phyloP scores from a whole-genome alignment of 352 stramenopile genomes.

The Plasmopara muralis region DNA sequence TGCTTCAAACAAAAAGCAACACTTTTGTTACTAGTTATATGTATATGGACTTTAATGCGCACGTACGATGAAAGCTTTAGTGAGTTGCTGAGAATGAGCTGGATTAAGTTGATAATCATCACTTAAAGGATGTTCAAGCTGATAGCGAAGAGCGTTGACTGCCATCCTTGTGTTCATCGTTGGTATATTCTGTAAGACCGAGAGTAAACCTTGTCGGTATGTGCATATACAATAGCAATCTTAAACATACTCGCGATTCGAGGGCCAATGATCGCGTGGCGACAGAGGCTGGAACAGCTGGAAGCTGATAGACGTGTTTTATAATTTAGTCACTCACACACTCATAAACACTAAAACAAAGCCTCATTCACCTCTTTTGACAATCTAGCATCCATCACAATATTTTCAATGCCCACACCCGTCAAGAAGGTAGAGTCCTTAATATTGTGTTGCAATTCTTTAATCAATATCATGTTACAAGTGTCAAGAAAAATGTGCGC shows the following conservation, averaged over 20 bases:
- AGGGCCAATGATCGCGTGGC: constrained; percentile 44
- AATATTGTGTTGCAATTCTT: constrained; percentile 34
- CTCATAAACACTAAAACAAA: not conserved
- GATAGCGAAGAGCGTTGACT: constrained; percentile 66
- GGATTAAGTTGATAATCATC: constrained; percentile 58
- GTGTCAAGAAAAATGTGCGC: not conserved
- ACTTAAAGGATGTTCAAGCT: constrained; percentile 73
- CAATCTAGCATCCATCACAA: constrained; percentile 23
- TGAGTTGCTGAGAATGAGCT: constrained; percentile 39
- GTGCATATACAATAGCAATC: not conserved
- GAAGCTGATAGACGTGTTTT: constrained; percentile 15
- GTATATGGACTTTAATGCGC: not conserved
- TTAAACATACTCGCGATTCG: constrained; percentile 21
- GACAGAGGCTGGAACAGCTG: constrained; percentile 44
- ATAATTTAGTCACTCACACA: not conserved
- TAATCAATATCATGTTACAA: not conserved
- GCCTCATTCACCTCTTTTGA: constrained; percentile 22
- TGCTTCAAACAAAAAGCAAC: constrained; percentile 18
- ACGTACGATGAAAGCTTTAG: constrained; percentile 43
- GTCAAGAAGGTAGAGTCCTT: constrained; percentile 74
- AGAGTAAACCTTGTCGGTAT: not conserved
- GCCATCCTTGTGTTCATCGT: constrained; percentile 47
- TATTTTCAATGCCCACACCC: constrained; percentile 62
- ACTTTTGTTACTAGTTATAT: not conserved
- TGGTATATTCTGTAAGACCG: constrained; percentile 11